Evolutionary conservation across 2,329 filamentous ascomycete species (phyloP).

Genomic region (Didymella exigua): DNA sequence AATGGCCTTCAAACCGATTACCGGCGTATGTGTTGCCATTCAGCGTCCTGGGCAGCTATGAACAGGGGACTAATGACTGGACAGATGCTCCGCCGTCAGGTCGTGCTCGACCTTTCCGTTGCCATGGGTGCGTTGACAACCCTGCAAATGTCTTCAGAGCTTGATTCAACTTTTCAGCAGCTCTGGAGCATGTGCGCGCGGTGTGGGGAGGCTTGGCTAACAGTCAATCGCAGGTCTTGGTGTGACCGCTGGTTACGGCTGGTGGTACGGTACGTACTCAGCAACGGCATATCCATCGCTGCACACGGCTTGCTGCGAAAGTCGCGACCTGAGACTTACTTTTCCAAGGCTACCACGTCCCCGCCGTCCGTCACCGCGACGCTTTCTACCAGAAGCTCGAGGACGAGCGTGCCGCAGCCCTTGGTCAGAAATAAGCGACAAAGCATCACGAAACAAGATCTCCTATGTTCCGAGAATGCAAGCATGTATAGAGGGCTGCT

Average conservation of each 20-base stretch:
- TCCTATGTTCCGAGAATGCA: constrained; percentile 36
- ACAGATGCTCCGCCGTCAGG: constrained; percentile 69
- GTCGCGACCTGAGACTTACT: constrained; percentile 7
- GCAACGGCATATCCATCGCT: background rate
- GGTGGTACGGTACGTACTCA: constrained; percentile 66
- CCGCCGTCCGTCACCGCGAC: constrained; percentile 67
- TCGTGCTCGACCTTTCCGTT: constrained; percentile 71
- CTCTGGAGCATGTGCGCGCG: constrained; percentile 11
- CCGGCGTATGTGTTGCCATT: constrained; percentile 54
- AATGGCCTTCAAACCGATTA: constrained; percentile 58
- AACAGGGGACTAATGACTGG: constrained; percentile 34
- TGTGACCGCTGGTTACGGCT: constrained; percentile 66
- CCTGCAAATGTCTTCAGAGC: background rate
- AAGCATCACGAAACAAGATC: constrained; percentile 23
- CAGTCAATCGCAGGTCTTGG: constrained; percentile 60
- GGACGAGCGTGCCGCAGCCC: constrained; percentile 60
- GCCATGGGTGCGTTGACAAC: constrained; percentile 62
- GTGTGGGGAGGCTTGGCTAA: constrained; percentile 30
- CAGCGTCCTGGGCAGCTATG: constrained; percentile 21
- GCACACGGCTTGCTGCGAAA: background rate
- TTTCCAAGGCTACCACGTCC: constrained; percentile 66
- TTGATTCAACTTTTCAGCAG: constrained; percentile 2
- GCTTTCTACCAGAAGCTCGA: constrained; percentile 68
- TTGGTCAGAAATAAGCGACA: constrained; percentile 47
- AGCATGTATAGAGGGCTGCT: constrained; percentile 33